These are phyloP conservation scores for Globisporangium viniferum DNA, from an alignment of 352 stramenopile species.

Conservation along the genomic window DNA sequence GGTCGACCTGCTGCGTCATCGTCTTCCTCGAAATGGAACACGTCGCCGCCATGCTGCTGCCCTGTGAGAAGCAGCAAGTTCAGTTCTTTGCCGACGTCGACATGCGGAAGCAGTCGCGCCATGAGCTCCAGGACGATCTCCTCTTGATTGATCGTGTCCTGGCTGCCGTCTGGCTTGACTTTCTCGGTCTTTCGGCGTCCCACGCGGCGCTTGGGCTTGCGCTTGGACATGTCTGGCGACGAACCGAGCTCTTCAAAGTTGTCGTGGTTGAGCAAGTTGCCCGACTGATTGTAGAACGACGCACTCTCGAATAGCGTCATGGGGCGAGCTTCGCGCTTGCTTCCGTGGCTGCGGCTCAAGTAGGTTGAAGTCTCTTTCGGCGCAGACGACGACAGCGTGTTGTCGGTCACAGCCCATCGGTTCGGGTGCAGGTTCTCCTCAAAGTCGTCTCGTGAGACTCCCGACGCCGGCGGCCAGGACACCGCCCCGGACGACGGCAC, in stretches of 20 bases:
- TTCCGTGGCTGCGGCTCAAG: slow-evolving; percentile 24
- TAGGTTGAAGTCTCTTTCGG: slow-evolving; percentile 25
- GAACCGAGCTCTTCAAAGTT: slow-evolving; percentile 64
- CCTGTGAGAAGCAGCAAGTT: slow-evolving; percentile 63
- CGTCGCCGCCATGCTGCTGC: slow-evolving; percentile 36
- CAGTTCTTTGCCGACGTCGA: slow-evolving; percentile 80
- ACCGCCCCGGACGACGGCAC: slow-evolving; percentile 29
- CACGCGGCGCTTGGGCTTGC: slow-evolving; percentile 56
- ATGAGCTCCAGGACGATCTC: slow-evolving; percentile 80
- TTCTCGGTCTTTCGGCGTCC: slow-evolving; percentile 51
- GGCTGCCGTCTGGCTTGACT: slow-evolving; percentile 27
- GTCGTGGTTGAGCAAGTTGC: slow-evolving; percentile 66
- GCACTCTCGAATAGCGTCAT: slow-evolving; percentile 84
- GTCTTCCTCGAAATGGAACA: slow-evolving; percentile 80
- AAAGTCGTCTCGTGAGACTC: slow-evolving; percentile 19
- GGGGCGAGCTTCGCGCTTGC: slow-evolving; percentile 44
- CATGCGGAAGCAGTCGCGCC: slow-evolving; percentile 51
- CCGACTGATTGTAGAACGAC: slow-evolving; percentile 72
- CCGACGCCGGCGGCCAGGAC: slow-evolving; percentile 49
- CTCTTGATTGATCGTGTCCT: slow-evolving; percentile 43
- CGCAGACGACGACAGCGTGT: slow-evolving; percentile 23
- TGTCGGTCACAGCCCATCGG: slow-evolving; percentile 8
- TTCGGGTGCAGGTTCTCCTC: slow-evolving; percentile 35
- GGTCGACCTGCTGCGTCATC: background rate
- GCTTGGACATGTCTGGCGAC: slow-evolving; percentile 37